A percentile compares a stretch with the other conserved stretches of the same genome.
These are phyloP conservation scores for Oxytropis ochrocephala DNA, from an alignment of 306 rosid genomes.

Conservation along the genomic window DNA sequence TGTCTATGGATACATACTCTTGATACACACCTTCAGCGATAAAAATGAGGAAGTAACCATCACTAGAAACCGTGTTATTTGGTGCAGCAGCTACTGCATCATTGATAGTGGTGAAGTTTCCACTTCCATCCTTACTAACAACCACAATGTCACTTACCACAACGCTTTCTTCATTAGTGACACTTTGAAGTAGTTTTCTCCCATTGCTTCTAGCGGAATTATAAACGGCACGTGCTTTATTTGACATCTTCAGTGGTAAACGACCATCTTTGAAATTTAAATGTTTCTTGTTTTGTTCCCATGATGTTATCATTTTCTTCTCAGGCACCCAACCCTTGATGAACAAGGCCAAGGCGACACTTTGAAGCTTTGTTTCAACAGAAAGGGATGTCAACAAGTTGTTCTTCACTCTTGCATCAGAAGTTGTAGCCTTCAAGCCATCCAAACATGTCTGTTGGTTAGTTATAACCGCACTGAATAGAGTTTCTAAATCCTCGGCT, in stretches of 20 bases:
- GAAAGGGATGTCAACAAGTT: constrained; percentile 30
- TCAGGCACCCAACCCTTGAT: constrained; percentile 57
- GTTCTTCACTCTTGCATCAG: constrained; percentile 39
- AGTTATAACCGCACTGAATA: constrained; percentile 60
- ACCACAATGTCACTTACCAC: constrained; percentile 41
- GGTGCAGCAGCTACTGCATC: constrained; percentile 71
- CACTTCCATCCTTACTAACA: constrained; percentile 61
- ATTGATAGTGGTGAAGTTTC: constrained; percentile 56
- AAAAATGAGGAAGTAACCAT: constrained; percentile 56
- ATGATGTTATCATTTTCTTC: constrained; percentile 29
- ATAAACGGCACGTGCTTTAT: constrained; percentile 27
- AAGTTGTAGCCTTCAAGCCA: constrained; percentile 43
- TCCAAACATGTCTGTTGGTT: constrained; percentile 80
- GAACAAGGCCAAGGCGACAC: constrained; percentile 57
- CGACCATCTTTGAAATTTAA: constrained; percentile 40
- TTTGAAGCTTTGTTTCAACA: constrained; percentile 54
- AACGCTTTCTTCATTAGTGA: constrained; percentile 18
- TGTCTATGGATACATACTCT: constrained; percentile 60
- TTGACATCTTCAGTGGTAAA: constrained; percentile 55
- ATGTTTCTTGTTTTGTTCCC: constrained; percentile 31
- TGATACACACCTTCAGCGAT: constrained; percentile 59
- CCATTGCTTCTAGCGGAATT: constrained; percentile 39
- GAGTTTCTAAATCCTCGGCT: constrained; percentile 54
- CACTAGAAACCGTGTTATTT: constrained; percentile 29
- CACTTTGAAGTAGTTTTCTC: constrained; percentile 36